Percentiles rank a stretch among this genome's conserved stretches.
These are phyloP conservation scores for Plasmodium ovale DNA, from an alignment of 169 alveolate species.

Conservation along the genomic window DNA sequence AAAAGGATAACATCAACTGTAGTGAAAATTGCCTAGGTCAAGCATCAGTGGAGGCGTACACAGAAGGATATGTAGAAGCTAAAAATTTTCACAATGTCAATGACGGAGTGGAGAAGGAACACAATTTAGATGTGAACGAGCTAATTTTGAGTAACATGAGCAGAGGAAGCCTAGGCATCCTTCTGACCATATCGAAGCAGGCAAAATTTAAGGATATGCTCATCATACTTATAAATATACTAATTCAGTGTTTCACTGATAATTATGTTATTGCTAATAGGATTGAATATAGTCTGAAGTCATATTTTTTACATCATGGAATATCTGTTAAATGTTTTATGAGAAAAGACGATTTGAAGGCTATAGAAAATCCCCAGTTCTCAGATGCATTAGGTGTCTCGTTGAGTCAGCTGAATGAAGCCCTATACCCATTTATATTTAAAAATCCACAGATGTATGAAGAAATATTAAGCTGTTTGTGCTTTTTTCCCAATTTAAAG, in stretches of 20 bases:
- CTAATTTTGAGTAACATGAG: slow-evolving; percentile 61
- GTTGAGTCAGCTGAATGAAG: slow-evolving; percentile 56
- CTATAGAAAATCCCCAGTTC: slow-evolving; percentile 22
- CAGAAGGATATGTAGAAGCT: neutral
- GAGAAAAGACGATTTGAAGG: slow-evolving; percentile 61
- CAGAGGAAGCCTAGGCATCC: slow-evolving; percentile 62
- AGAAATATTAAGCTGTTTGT: slow-evolving; percentile 45
- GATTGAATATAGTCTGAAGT: slow-evolving; percentile 41
- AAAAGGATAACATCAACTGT: neutral
- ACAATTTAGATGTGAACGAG: slow-evolving; percentile 58
- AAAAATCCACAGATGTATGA: slow-evolving; percentile 76
- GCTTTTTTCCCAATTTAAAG: slow-evolving; percentile 70
- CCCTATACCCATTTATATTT: slow-evolving; percentile 71
- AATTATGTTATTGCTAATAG: slow-evolving; percentile 62
- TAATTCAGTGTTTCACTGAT: slow-evolving; percentile 75
- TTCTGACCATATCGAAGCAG: slow-evolving; percentile 70
- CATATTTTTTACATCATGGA: slow-evolving; percentile 47
- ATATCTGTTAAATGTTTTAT: slow-evolving; percentile 59
- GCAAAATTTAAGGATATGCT: slow-evolving; percentile 76
- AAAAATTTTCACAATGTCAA: neutral
- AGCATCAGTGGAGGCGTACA: neutral
- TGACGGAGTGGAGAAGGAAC: neutral
- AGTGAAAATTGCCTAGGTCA: neutral
- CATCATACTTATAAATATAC: slow-evolving; percentile 51
- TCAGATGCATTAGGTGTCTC: slow-evolving; percentile 73